phyloP scores from a whole-genome alignment of 2,329 filamentous ascomycete genomes.

The Clathrospora elynae region DNA sequence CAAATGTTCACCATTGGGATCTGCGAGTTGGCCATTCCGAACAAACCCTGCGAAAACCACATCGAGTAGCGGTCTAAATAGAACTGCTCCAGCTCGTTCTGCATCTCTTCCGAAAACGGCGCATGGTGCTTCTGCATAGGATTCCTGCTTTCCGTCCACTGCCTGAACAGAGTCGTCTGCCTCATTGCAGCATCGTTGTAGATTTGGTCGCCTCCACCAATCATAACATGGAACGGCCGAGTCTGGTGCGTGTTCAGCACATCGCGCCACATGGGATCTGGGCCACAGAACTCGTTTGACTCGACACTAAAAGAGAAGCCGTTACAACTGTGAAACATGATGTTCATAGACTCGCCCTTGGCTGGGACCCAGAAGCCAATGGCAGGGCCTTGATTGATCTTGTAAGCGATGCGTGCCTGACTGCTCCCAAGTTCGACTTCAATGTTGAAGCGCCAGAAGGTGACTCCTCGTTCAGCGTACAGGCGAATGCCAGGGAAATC shows the following conservation, averaged over 20 bases:
- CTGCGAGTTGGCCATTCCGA: slow-evolving; percentile 88
- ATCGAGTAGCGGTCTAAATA: slow-evolving; percentile 86
- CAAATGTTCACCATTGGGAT: slow-evolving; percentile 99
- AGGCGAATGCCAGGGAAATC: slow-evolving; percentile 82
- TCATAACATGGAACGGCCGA: slow-evolving; percentile 95
- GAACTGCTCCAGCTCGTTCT: slow-evolving; percentile 84
- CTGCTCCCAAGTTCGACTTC: slow-evolving; percentile 81
- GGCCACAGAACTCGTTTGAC: slow-evolving; percentile 80
- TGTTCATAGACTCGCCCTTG: slow-evolving; percentile 86
- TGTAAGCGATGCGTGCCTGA: slow-evolving; percentile 89
- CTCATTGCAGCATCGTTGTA: slow-evolving; percentile 88
- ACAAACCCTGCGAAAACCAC: slow-evolving; percentile 97
- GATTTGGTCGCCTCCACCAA: slow-evolving; percentile 95
- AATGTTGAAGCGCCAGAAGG: slow-evolving; percentile 97
- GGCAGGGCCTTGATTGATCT: slow-evolving; percentile 88
- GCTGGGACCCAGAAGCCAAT: slow-evolving; percentile 95
- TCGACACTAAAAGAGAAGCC: slow-evolving; percentile 86
- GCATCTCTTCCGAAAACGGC: slow-evolving; percentile 79
- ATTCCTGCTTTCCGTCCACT: slow-evolving; percentile 84
- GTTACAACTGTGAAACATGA: slow-evolving; percentile 98
- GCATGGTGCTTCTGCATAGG: slow-evolving; percentile 77
- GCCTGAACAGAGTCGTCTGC: slow-evolving; percentile 74
- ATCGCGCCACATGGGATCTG: slow-evolving; percentile 96
- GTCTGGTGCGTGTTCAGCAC: slow-evolving; percentile 91
- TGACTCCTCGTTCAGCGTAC: slow-evolving; percentile 82